Conservation (phyloP, 1,284 basidiomycete genomes). For the Heimioporus retisporus region DNA sequence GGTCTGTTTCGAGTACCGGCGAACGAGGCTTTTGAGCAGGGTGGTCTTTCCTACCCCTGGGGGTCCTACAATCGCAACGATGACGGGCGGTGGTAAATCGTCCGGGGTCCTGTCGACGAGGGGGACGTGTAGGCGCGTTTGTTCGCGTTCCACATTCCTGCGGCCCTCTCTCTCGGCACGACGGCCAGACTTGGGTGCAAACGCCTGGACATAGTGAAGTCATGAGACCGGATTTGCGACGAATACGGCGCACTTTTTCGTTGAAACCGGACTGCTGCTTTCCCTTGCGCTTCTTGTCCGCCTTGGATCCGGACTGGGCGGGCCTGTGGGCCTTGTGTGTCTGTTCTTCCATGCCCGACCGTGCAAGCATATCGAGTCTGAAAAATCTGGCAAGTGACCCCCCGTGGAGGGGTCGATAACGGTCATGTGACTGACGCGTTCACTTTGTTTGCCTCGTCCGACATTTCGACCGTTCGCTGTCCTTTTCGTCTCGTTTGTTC, state of each 20-base stretch:
- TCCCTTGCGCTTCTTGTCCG: conserved; percentile 81
- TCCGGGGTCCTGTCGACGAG: conserved; percentile 95
- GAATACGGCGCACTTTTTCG: conserved; percentile 76
- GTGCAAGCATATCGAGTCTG: not conserved
- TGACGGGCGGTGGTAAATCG: conserved; percentile 92
- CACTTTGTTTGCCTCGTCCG: conserved; percentile 24
- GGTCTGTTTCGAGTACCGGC: conserved; percentile 96
- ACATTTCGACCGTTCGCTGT: conserved; percentile 8
- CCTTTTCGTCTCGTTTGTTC: conserved; percentile 24
- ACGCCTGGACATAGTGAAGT: conserved; percentile 69
- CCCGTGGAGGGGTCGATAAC: conserved; percentile 23
- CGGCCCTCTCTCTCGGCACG: conserved; percentile 91
- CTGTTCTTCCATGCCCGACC: conserved; percentile 66
- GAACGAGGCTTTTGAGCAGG: conserved; percentile 91
- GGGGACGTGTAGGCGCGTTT: conserved; percentile 96
- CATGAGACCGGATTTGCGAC: not conserved
- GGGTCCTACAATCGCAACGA: conserved; percentile 98
- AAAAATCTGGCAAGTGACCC: conserved; percentile 30
- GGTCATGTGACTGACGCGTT: conserved; percentile 43
- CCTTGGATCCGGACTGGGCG: conserved; percentile 77
- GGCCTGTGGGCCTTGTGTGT: conserved; percentile 85
- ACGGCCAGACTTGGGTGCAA: conserved; percentile 92
- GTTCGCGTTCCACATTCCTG: conserved; percentile 93
- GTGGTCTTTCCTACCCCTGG: conserved; percentile 98
- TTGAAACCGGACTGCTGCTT: conserved; percentile 87